Evolutionary conservation across 192 early-diverging fungal genomes (phyloP), one percentile per base, ranked within the genome.

Genomic region (Funneliformis mosseae): DNA sequence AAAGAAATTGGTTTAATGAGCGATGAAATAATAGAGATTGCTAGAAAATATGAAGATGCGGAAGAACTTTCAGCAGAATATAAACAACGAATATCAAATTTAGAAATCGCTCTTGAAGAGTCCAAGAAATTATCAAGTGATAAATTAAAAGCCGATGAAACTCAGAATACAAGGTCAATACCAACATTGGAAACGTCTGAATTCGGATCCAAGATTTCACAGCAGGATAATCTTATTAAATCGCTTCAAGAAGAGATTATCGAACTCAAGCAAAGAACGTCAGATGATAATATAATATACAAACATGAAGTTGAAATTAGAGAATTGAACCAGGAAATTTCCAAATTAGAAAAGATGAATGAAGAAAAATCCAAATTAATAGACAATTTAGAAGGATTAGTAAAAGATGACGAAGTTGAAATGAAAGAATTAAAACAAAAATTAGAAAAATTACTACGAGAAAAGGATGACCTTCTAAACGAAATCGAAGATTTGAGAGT

Each of bases 371-470:
- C 50, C 39, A 81, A 86, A 71, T 23, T 59, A n/a, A 68, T 84
- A 16, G 73, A 82, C 18, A 76, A 71, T 10, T 74, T 91, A 23
- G 87, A 91, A 66, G n/a, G n/a, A n/a, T n/a, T n/a, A n/a, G n/a
- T n/a, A n/a, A n/a, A n/a, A n/a, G 60, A 80, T 12, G 82, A 83
- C 2, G 85, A 84, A n/a, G 81, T 85, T 4, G 90, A 91, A 50
- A 78, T 73, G 8, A 79, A 80, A 76, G 76, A 75, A 21, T 79
- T 81, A 21, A 85, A 77, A 18, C 80, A 83, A 10, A 83, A 88
- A 74, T 41, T 85, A 5, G 82, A 83, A 28, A 38, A 78, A 27
- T 46, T 87, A 50, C 64, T 72, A 27, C 48, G 73, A 1, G 87
- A 89, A 62, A 86, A 84, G 63, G 79, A 82, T 23, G 64, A 83